phyloP scores from a whole-genome alignment of 805 yeast species.

The Schizosaccharomyces octosporus region DNA sequence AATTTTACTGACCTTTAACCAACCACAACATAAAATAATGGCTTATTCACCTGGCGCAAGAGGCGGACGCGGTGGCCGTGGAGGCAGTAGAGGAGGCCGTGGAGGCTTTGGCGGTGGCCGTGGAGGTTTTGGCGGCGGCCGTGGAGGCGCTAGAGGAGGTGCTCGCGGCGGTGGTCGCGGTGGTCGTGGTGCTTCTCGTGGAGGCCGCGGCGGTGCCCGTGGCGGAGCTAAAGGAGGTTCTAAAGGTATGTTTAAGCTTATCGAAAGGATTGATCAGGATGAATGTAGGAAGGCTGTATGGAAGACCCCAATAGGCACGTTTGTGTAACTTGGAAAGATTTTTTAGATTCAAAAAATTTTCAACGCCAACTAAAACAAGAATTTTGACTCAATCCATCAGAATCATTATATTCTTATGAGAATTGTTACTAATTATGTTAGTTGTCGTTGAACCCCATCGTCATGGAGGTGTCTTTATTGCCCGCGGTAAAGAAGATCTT shows the following conservation, averaged over 20 bases:
- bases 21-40: not conserved
- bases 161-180: slow-evolving; percentile 17
- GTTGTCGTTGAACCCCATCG: slow-evolving; percentile 96
- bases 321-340: not conserved
- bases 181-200: slow-evolving; percentile 14
- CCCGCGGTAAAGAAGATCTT: slow-evolving; percentile 97
- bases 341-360: not conserved
- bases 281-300: too few species aligned
- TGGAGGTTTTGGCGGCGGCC: not conserved
- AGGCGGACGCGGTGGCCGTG: not conserved
- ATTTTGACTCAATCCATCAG: too few species aligned
- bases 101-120: not conserved
- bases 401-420: too few species aligned
- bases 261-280: too few species aligned
- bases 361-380: not conserved
- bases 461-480: slow-evolving; percentile 93
- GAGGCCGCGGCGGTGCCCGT: slow-evolving; percentile 16
- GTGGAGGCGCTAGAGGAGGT: not conserved
- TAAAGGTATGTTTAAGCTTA: not conserved
- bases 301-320: too few species aligned
- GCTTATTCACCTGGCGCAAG: slow-evolving; percentile 1
- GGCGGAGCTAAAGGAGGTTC: slow-evolving; percentile 17
- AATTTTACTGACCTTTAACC: not conserved
- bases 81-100: not conserved
- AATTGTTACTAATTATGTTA: slow-evolving; percentile 6